Evolutionary conservation across 2,329 filamentous ascomycete species (phyloP).

Genomic region (Pseudogymnoascus sp.): DNA sequence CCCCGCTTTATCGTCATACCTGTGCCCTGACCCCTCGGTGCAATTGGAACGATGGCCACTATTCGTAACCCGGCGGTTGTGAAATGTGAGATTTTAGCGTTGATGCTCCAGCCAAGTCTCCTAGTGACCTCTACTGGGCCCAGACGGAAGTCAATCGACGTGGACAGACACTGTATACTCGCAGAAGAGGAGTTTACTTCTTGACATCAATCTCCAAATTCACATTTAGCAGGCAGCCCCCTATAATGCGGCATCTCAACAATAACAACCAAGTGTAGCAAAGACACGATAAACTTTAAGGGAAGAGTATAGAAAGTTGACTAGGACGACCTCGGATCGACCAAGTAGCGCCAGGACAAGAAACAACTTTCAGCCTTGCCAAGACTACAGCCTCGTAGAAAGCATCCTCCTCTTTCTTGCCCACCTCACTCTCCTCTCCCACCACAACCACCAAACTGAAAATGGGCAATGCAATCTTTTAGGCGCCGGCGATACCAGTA

Average conservation of each 20-base stretch:
- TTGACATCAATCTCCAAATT: too few relatives aligned
- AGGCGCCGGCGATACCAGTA: background rate
- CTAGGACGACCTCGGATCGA: background rate
- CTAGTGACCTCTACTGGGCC: background rate
- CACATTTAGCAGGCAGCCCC: too few relatives aligned
- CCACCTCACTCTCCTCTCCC: background rate
- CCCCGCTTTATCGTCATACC: background rate
- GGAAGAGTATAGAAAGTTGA: too few relatives aligned
- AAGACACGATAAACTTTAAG: too few relatives aligned
- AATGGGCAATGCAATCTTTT: background rate
- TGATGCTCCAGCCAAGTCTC: background rate
- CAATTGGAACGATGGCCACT: background rate
- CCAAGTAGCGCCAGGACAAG: background rate
- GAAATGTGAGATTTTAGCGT: slow-evolving; percentile 1
- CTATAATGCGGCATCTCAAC: too few relatives aligned
- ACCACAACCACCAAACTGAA: background rate
- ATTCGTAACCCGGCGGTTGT: background rate
- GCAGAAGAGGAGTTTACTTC: too few relatives aligned
- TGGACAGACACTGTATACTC: too few relatives aligned
- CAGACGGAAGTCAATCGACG: too few relatives aligned
- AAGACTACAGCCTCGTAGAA: background rate
- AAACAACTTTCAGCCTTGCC: background rate
- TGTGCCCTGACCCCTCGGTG: background rate
- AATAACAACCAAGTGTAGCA: too few relatives aligned
- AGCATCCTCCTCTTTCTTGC: background rate